Base-by-base conservation (phyloP, 2,329 filamentous ascomycete species). In the Dothideomycetidae sp. region DNA sequence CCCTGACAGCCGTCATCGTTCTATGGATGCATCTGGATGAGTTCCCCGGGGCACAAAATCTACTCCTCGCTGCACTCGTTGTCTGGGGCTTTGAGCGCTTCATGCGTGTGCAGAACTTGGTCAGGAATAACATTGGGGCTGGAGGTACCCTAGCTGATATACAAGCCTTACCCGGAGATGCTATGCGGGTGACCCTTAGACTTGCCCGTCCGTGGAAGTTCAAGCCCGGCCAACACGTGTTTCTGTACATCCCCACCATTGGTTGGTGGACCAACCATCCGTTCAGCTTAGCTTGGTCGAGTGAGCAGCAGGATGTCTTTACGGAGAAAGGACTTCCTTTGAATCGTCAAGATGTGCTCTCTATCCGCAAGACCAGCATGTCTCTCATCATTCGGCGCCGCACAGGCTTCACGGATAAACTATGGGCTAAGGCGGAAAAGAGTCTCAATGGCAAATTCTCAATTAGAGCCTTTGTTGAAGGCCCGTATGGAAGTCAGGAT, bases 331-430 rank as follows among this genome's bases (percentile, higher is more conserved):
- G 56, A 14, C 54, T 67, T 5, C 61, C 61, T 5, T 63, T 66
- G 51, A 61, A 59, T 30, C 59, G 59, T 29, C 62, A 68, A 48
- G 71, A 75, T 42, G 56, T 71, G 10, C 58, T 68, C 35, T 58
- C 59, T 21, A 50, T 61, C 10, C 59, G 62, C 45, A 68, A 68
- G 49, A 48, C 51, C 3, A 72, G 66, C 13, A 73, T 93, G 42
- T 85, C 81, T 0, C 82, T 94, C 50, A 68, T 96, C 49, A 78
- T 94, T 48, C 82, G 83, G 44, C 82, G 85, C 17, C 81, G 90
- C 42, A 86, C 80, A 0, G 88, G 88, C 18, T 79, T 93, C 62
- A 96, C 90, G 5, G 75, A 83, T 50, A 75, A 75, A 49, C 73
- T 96, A 2, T 92, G 75, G 64, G 66, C 81, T 49, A 73, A 68